phyloP scores from a whole-genome alignment of 2,329 filamentous ascomycete genomes.

The Penicillium sp. region DNA sequence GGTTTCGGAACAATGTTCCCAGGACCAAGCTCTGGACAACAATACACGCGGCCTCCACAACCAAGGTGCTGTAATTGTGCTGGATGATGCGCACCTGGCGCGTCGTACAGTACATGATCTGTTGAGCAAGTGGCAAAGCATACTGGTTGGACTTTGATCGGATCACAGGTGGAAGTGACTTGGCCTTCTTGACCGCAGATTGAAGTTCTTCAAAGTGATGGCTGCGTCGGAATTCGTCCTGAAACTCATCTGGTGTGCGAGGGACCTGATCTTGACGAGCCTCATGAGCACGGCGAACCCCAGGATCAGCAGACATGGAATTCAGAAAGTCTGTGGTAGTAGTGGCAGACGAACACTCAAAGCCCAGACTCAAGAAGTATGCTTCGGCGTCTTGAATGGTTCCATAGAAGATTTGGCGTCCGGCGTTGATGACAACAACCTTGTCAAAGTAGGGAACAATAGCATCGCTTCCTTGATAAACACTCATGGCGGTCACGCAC shows the following conservation, averaged over 20 bases:
- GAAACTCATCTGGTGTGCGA: neutral
- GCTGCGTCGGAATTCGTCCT: neutral
- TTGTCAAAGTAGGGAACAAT: neutral
- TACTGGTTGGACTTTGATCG: too few species aligned
- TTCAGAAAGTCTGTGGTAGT: neutral
- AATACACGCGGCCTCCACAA: neutral
- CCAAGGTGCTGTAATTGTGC: neutral
- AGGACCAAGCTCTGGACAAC: neutral
- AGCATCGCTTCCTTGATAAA: neutral
- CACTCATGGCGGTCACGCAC: neutral
- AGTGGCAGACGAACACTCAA: neutral
- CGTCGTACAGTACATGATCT: neutral
- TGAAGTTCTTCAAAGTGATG: too few species aligned
- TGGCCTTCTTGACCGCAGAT: neutral
- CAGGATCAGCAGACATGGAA: neutral
- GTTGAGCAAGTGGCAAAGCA: neutral
- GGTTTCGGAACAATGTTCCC: neutral
- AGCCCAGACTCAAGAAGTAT: neutral
- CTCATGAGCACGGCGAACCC: neutral
- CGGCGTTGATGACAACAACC: neutral
- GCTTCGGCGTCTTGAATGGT: neutral
- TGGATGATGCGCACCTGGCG: neutral
- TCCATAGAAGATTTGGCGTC: neutral
- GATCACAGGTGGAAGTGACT: neutral
- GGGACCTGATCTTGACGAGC: neutral